Evolutionary conservation across 1,139 yeast genomes (phyloP).

Genomic region (Kodamaea alishanica): DNA sequence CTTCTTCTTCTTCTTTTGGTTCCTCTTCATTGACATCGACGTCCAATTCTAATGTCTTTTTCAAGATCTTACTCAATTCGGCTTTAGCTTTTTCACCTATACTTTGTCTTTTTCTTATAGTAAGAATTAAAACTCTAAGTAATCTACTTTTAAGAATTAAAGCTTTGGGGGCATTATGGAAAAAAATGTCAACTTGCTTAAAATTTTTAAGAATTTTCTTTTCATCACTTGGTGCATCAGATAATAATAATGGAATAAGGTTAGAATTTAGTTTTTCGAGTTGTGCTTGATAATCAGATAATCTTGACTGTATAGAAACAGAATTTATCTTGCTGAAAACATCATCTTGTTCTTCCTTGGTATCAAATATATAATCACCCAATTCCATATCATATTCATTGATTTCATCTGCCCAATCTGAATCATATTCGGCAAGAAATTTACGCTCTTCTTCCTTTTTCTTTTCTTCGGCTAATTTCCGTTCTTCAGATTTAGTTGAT

Average conservation of each 20-base stretch:
- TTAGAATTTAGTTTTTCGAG: constrained; percentile 21
- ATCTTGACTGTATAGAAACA: constrained; percentile 18
- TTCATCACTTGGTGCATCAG: constrained; percentile 12
- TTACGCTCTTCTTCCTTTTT: constrained; percentile 20
- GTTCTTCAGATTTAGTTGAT: constrained; percentile 8
- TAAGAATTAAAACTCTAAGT: constrained; percentile 31
- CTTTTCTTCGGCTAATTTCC: constrained; percentile 19
- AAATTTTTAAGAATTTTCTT: constrained; percentile 14
- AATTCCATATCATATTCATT: constrained; percentile 16
- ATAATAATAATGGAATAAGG: constrained; percentile 18
- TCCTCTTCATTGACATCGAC: constrained; percentile 11
- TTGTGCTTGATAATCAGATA: constrained; percentile 15
- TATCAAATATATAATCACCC: constrained; percentile 38
- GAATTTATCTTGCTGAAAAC: constrained; percentile 16
- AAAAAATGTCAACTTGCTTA: constrained; percentile 18
- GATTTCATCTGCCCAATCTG: constrained; percentile 44
- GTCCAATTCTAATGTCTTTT: constrained; percentile 20
- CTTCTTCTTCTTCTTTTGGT: constrained; percentile 8
- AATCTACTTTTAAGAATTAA: constrained; percentile 31
- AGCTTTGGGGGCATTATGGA: constrained; percentile 26
- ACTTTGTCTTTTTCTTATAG: constrained; percentile 24
- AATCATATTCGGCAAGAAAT: constrained; percentile 28
- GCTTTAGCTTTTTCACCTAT: constrained; percentile 15
- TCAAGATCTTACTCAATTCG: constrained; percentile 22
- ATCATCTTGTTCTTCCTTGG: constrained; percentile 26